phyloP scores from a whole-genome alignment of 805 yeast genomes.

The Hanseniaspora guilliermondii region DNA sequence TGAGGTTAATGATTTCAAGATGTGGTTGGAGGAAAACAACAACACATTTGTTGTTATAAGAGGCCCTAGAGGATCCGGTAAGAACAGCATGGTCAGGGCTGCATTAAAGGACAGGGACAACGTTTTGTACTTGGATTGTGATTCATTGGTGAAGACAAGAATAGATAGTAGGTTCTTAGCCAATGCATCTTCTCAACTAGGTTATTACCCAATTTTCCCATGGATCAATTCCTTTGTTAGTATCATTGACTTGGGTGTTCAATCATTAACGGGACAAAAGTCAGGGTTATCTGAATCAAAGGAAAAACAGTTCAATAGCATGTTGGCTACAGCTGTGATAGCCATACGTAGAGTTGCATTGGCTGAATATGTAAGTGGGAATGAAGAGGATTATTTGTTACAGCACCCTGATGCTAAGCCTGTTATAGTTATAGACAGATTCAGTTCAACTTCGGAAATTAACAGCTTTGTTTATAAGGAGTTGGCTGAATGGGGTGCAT shows the following conservation, averaged over 20 bases:
- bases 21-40: conserved; percentile 81
- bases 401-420: conserved; percentile 80
- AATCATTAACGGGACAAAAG: conserved; percentile 87
- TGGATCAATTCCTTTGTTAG: conserved; percentile 76
- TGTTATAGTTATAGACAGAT: conserved; percentile 70
- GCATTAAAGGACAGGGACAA: conserved; percentile 50
- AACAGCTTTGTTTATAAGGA: conserved; percentile 59
- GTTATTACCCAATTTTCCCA: conserved; percentile 87
- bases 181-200: conserved; percentile 61
- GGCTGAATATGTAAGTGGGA: conserved; percentile 35
- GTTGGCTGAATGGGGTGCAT: conserved; percentile 81
- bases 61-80: conserved; percentile 96
- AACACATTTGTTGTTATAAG: conserved; percentile 78
- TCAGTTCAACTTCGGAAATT: conserved; percentile 43
- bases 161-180: conserved; percentile 58
- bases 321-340: conserved; percentile 56
- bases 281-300: conserved; percentile 76
- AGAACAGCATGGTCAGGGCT: conserved; percentile 62
- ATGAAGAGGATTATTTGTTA: conserved; percentile 72
- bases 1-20: conserved; percentile 51
- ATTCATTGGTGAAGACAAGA: conserved; percentile 55
- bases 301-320: conserved; percentile 69
- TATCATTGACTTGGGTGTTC: conserved; percentile 72
- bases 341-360: conserved; percentile 61
- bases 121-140: conserved; percentile 68